Conservation (phyloP, 2,329 filamentous ascomycete species). For the Aspergillus sp. region DNA sequence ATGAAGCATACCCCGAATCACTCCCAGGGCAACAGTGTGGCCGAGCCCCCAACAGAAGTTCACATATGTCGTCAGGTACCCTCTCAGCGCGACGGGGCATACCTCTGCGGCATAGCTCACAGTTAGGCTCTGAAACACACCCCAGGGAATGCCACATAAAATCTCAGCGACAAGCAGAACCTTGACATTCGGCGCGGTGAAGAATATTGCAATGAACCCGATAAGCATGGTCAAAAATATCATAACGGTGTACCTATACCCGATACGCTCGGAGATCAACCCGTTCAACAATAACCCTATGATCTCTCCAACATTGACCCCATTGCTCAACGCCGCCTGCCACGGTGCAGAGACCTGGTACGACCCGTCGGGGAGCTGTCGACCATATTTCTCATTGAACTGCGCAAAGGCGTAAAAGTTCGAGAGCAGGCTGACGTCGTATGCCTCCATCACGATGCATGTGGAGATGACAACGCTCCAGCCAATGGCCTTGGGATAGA, state of each 20-base stretch:
- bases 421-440: slow-evolving; percentile 41
- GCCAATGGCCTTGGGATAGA: slow-evolving; percentile 32
- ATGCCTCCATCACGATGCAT: slow-evolving; percentile 17
- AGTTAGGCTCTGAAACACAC: slow-evolving; percentile 39
- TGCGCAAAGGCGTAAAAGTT: slow-evolving; percentile 38
- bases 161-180: background rate
- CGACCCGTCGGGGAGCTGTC: slow-evolving; percentile 14
- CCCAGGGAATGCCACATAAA: background rate
- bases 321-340: slow-evolving; percentile 42
- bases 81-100: slow-evolving; percentile 42
- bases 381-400: slow-evolving; percentile 24
- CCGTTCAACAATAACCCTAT: slow-evolving; percentile 28
- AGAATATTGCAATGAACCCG: background rate
- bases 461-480: background rate
- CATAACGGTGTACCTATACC: slow-evolving; percentile 26
- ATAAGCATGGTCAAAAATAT: slow-evolving; percentile 56
- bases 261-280: slow-evolving; percentile 26
- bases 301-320: slow-evolving; percentile 38
- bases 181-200: background rate
- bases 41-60: slow-evolving; percentile 41
- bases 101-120: slow-evolving; percentile 49
- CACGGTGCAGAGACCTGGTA: slow-evolving; percentile 40
- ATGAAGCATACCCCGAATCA: background rate
- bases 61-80: slow-evolving; percentile 47
- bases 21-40: background rate